phyloP scores from a whole-genome alignment of 108 stramenopile species.

The Skeletonema grethae region DNA sequence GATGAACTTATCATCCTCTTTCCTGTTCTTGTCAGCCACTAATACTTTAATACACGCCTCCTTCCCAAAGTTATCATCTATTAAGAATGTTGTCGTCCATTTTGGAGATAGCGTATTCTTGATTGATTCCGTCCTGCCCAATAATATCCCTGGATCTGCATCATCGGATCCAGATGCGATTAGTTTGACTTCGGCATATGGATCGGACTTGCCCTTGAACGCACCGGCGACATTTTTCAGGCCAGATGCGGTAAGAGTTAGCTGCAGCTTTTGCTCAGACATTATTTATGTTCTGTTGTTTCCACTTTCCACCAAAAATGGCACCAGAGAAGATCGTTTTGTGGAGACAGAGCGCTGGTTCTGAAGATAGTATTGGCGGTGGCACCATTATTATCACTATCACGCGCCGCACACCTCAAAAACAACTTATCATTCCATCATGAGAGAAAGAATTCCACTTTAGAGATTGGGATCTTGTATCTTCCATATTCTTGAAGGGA shows the following conservation, averaged over 20 bases:
- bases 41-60: slow-evolving; percentile 46
- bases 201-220: slow-evolving; percentile 76
- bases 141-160: slow-evolving; percentile 46
- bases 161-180: slow-evolving; percentile 34
- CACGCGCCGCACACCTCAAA: too few species aligned
- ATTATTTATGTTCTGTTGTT: slow-evolving; percentile 7
- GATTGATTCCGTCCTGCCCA: slow-evolving; percentile 75
- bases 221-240: slow-evolving; percentile 78
- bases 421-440: too few species aligned
- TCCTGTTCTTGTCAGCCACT: slow-evolving; percentile 44
- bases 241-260: slow-evolving; percentile 53
- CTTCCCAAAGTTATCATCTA: slow-evolving; percentile 73
- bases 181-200: slow-evolving; percentile 70
- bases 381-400: too few species aligned
- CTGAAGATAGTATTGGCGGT: too few species aligned
- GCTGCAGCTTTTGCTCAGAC: slow-evolving; percentile 12
- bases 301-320: too few species aligned
- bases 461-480: too few species aligned
- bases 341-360: too few species aligned
- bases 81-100: slow-evolving; percentile 61
- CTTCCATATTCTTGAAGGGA: too few species aligned
- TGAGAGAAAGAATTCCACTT: too few species aligned
- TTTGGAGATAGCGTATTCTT: slow-evolving; percentile 68
- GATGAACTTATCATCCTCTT: slow-evolving; percentile 19
- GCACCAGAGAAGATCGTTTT: background rate